These are phyloP conservation scores for Starmerella vaccinii DNA, from an alignment of 805 yeast species.

Conservation along the genomic window DNA sequence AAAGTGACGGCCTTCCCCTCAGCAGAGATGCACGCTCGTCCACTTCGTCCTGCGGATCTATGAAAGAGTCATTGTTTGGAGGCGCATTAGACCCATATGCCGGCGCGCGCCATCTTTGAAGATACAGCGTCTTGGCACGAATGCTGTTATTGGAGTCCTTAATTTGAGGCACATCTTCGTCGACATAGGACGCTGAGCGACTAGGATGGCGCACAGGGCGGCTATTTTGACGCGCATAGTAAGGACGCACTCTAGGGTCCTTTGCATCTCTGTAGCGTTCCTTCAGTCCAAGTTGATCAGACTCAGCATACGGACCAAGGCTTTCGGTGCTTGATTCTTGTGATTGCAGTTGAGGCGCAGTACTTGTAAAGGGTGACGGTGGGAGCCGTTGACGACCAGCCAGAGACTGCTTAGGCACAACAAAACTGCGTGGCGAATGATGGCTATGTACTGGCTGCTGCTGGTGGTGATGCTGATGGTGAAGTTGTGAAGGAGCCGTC, in stretches of 20 bases:
- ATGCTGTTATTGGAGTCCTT: slow-evolving; percentile 20
- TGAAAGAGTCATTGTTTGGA: background rate
- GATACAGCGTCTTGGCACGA: slow-evolving; percentile 25
- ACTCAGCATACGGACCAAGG: slow-evolving; percentile 26
- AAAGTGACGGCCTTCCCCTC: slow-evolving; percentile 13
- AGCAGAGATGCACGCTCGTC: slow-evolving; percentile 18
- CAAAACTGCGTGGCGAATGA: slow-evolving; percentile 9
- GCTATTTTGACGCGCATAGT: slow-evolving; percentile 1
- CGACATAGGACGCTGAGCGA: background rate
- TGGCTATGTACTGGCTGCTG: background rate
- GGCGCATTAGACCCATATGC: background rate
- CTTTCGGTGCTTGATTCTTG: background rate
- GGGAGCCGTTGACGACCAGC: background rate
- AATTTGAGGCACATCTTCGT: slow-evolving; percentile 3
- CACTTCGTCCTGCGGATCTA: background rate
- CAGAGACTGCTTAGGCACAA: slow-evolving; percentile 33
- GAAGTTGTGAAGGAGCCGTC: background rate
- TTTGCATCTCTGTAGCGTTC: background rate
- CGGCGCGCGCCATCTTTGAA: slow-evolving; percentile 25
- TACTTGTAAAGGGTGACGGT: background rate
- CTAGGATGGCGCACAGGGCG: slow-evolving; percentile 2
- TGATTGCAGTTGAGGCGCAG: background rate
- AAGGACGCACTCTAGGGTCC: background rate
- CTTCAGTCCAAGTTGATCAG: slow-evolving; percentile 25
- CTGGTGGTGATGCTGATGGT: background rate